Percentiles rank a stretch among this genome's conserved stretches.
Evolutionary conservation across 768 basidiomycete species (phyloP).

Genomic region (Vishniacozyma victoriae): DNA sequence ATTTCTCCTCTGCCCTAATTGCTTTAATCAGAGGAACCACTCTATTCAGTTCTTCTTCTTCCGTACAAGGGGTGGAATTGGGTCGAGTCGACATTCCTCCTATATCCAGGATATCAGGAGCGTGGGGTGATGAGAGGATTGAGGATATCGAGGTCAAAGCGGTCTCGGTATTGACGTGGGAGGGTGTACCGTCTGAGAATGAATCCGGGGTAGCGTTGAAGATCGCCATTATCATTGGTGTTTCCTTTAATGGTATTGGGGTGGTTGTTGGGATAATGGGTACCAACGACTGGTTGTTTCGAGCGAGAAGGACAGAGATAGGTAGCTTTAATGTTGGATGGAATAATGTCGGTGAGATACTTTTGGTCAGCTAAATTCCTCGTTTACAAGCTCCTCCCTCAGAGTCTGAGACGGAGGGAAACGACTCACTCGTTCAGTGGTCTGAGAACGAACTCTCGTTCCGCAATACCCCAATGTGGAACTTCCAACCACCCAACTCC

Average conservation of each 20-base stretch:
- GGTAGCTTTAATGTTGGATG: slow-evolving; percentile 60
- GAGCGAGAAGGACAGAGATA: slow-evolving; percentile 46
- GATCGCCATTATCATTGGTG: slow-evolving; percentile 77
- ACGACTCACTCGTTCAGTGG: slow-evolving; percentile 75
- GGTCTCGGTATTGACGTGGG: slow-evolving; percentile 53
- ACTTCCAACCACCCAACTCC: slow-evolving; percentile 61
- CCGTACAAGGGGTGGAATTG: slow-evolving; percentile 52
- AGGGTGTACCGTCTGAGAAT: slow-evolving; percentile 75
- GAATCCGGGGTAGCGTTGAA: slow-evolving; percentile 93
- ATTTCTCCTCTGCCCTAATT: slow-evolving; percentile 49
- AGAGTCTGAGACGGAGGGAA: not conserved
- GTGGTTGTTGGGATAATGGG: slow-evolving; percentile 30
- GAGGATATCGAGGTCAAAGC: slow-evolving; percentile 52
- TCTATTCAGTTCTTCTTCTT: slow-evolving; percentile 64
- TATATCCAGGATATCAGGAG: slow-evolving; percentile 72
- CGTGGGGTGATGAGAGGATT: slow-evolving; percentile 43
- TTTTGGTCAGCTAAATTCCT: slow-evolving; percentile 48
- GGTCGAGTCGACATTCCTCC: slow-evolving; percentile 94
- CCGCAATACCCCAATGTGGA: slow-evolving; percentile 73
- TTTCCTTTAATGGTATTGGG: slow-evolving; percentile 15
- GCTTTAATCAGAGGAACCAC: slow-evolving; percentile 66
- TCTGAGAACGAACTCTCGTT: slow-evolving; percentile 86
- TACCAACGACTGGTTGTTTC: slow-evolving; percentile 43
- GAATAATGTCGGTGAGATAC: slow-evolving; percentile 69
- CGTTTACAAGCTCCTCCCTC: too few relatives aligned